Evolutionary conservation across 176 grass and related monocot species (phyloP), one percentile per base, ranked within the genome.

Genomic region (Cocos nucifera): DNA sequence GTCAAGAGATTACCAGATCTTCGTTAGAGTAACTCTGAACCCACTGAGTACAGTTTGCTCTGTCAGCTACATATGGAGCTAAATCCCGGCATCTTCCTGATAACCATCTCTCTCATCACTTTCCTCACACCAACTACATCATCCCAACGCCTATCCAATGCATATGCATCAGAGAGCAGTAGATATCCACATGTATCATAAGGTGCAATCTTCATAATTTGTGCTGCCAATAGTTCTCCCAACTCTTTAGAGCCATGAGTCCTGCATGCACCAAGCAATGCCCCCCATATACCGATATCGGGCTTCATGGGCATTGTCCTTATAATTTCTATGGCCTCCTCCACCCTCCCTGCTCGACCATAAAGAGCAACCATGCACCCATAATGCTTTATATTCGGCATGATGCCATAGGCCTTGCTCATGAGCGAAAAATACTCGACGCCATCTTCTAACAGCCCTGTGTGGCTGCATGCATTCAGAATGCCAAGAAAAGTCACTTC

Each of bases 241-340:
- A 63, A 15, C 17, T 55, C n/a, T 12, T 14, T 23, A 39, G 7
- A 55, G 19, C 51, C 70, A 15, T 63, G 59, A 54, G 5, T 44
- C 26, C 19, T 63, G 49, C 50, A 73, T 63, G 39, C 58, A 63
- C 50, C 59, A 18, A 56, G 20, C 12, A 73, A 35, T 44, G 59
- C 58, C 68, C 66, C 75, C 75, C 51, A 76, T 24, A 56, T 17
- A 8, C 15, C 30, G 15, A 74, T 57, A 17, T 74, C 49, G 72
- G 60, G 26, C 35, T 64, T 85, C 78, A 85, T 79, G 54, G 75
- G 75, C 78, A 50, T 63, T 39, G 12, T 35, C 58, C 53, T 53
- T 22, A 62, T 28, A 12, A 63, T 8, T 52, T 10, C 54, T 25
- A 63, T 63, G 57, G 70, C 70, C 27, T 63, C 27, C 6, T 7